Evolutionary conservation across 1,284 basidiomycete genomes (phyloP).

Genomic region (Ustilago xerochloae): DNA sequence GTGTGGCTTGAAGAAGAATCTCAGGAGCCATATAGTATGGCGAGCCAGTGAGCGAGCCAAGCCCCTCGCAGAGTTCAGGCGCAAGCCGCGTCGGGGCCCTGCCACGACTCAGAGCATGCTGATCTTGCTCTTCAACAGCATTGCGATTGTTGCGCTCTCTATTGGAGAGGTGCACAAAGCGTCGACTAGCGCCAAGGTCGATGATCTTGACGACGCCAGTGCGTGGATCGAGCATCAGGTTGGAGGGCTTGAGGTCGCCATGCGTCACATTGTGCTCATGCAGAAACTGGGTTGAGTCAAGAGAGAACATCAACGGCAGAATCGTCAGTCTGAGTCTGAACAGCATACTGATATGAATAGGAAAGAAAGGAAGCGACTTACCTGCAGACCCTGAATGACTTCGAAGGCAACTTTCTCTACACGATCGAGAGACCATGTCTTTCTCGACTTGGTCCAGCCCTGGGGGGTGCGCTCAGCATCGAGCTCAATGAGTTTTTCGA

Average conservation of each 20-base stretch:
- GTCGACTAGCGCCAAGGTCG: slow-evolving; percentile 55
- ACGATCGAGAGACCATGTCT: slow-evolving; percentile 41
- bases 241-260: slow-evolving; percentile 60
- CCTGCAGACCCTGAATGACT: slow-evolving; percentile 48
- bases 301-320: background rate
- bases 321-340: background rate
- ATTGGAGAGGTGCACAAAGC: slow-evolving; percentile 54
- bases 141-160: slow-evolving; percentile 44
- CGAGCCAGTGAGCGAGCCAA: slow-evolving; percentile 59
- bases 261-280: slow-evolving; percentile 58
- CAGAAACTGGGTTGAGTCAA: slow-evolving; percentile 23
- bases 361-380: background rate
- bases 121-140: slow-evolving; percentile 56
- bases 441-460: slow-evolving; percentile 46
- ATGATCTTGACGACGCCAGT: slow-evolving; percentile 57
- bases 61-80: slow-evolving; percentile 48
- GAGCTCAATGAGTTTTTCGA: slow-evolving; percentile 57
- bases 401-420: slow-evolving; percentile 54
- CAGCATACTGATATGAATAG: background rate
- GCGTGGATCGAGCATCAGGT: slow-evolving; percentile 57
- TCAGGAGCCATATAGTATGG: slow-evolving; percentile 62
- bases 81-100: slow-evolving; percentile 10
- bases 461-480: slow-evolving; percentile 42
- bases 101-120: slow-evolving; percentile 3
- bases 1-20: slow-evolving; percentile 56